phyloP scores from a whole-genome alignment of 1,139 yeast genomes.

The Protomyces gravidus region DNA sequence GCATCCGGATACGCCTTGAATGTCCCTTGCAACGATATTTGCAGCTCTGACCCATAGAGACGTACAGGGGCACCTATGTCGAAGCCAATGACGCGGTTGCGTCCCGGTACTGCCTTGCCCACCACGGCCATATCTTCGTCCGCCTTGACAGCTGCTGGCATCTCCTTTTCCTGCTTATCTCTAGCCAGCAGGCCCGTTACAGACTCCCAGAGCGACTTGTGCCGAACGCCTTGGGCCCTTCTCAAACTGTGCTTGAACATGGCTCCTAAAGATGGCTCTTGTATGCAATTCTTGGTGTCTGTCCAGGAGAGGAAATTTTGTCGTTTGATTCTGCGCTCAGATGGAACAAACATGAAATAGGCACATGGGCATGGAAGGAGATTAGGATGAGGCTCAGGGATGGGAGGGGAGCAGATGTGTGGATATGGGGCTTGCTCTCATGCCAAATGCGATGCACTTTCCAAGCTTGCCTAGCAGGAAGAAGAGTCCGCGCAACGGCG shows the following conservation, averaged over 20 bases:
- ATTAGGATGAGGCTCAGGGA: too few species aligned
- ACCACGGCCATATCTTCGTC: background rate
- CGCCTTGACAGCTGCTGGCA: background rate
- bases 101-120: background rate
- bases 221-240: background rate
- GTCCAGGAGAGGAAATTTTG: too few species aligned
- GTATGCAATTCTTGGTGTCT: background rate
- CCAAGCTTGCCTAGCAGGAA: too few species aligned
- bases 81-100: conserved; percentile 9
- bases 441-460: too few species aligned
- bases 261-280: too few species aligned
- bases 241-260: background rate
- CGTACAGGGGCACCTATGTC: conserved; percentile 5
- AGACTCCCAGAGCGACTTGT: background rate
- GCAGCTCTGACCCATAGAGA: conserved; percentile 2
- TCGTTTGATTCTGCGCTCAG: too few species aligned
- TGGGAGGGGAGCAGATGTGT: too few species aligned
- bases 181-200: background rate
- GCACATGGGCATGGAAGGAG: too few species aligned
- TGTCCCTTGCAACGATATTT: background rate
- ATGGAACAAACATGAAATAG: too few species aligned
- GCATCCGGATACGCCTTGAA: conserved; percentile 2
- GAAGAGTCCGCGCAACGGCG: too few species aligned
- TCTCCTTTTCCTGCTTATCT: background rate
- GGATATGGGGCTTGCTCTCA: too few species aligned